Base-by-base conservation (phyloP, 805 yeast genomes). In the Groenewaldozyma tartarivorans region DNA sequence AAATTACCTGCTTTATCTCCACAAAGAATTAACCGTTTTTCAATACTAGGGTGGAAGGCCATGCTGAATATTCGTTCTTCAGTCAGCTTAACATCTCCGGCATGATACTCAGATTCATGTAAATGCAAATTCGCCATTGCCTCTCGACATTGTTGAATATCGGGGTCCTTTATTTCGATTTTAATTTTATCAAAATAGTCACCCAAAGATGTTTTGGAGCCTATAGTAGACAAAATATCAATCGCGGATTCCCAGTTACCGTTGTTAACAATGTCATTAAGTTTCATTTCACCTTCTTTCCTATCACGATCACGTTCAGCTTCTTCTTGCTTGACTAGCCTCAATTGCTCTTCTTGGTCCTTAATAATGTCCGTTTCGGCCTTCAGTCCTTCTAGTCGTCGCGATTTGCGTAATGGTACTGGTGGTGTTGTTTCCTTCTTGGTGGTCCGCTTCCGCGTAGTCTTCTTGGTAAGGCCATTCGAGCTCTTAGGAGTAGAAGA, bases 1-100 rank as follows among this genome's bases (percentile, higher is more conserved):
- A 87, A 61, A 47, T 77, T 72, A 4, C 98, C 98, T n/a, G 64
- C 62, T 9, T 85, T 84, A 60, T 92, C 98, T 35, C 96, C 97
- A 1, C 87, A 96, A 24, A 84, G 56, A 1, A 87, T 68, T 3
- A 90, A 53, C 48, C 81, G 69, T 45, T 77, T 76, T 1, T 68
- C 71, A 0, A 55, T 57, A 0, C 82, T 61, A 0, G 96, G 96
- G 59, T 90, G 97, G 56, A 85, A 81, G 31, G 69, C 65, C 32
- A 87, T 69, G 2, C 83, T 66, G 0, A 88, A 77, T 57, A 90
- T 77, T 44, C 98, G 67, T 39, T 79, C 81, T 29, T 73, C 71
- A 3, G 52, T 61, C 37, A 90, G 61, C 52, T 79, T 81, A 46
- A 86, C 71, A 38, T 81, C 82, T 47, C 77, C 73, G 0, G 92